A percentile compares a stretch with the other conserved stretches of the same genome.
phyloP scores from a whole-genome alignment of 1,284 basidiomycete genomes.

The Apiotrichum akiyoshidainum region DNA sequence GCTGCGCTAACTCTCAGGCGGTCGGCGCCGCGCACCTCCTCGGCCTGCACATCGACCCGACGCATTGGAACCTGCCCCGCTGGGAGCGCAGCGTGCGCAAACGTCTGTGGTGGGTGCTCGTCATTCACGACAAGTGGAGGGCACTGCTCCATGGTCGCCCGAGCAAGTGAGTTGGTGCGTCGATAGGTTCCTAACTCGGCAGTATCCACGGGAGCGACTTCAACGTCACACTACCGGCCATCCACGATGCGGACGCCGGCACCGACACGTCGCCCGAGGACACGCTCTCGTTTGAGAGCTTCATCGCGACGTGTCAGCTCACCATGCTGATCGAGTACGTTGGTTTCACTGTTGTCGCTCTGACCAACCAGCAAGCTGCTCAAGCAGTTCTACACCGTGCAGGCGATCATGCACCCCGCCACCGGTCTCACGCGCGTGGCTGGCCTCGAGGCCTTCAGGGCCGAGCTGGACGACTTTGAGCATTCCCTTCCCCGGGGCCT shows the following conservation, averaged over 20 bases:
- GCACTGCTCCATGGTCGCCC: constrained; percentile 37
- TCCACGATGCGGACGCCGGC: constrained; percentile 28
- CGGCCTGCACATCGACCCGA: constrained; percentile 44
- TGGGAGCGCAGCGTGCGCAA: constrained; percentile 45
- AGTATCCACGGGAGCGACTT: constrained; percentile 23
- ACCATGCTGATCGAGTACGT: constrained; percentile 27
- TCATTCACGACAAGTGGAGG: constrained; percentile 43
- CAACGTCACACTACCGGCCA: constrained; percentile 30
- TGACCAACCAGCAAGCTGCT: constrained; percentile 20
- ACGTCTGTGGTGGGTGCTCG: constrained; percentile 44
- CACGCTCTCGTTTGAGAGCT: constrained; percentile 26
- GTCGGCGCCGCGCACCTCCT: constrained; percentile 43
- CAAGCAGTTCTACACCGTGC: constrained; percentile 26
- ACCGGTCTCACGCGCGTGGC: constrained; percentile 19
- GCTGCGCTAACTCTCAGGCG: constrained; percentile 22
- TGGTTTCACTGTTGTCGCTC: too few species aligned
- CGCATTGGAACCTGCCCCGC: constrained; percentile 41
- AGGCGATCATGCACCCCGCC: constrained; percentile 10
- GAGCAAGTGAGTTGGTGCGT: constrained; percentile 23
- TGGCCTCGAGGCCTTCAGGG: constrained; percentile 20
- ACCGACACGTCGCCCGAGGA: constrained; percentile 1
- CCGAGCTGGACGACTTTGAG: constrained; percentile 25
- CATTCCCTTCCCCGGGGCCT: constrained; percentile 11
- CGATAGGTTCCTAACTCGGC: not conserved
- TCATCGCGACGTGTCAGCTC: constrained; percentile 31